Conservation (phyloP, 2,329 filamentous ascomycete species). For the Colletotrichum lupini region DNA sequence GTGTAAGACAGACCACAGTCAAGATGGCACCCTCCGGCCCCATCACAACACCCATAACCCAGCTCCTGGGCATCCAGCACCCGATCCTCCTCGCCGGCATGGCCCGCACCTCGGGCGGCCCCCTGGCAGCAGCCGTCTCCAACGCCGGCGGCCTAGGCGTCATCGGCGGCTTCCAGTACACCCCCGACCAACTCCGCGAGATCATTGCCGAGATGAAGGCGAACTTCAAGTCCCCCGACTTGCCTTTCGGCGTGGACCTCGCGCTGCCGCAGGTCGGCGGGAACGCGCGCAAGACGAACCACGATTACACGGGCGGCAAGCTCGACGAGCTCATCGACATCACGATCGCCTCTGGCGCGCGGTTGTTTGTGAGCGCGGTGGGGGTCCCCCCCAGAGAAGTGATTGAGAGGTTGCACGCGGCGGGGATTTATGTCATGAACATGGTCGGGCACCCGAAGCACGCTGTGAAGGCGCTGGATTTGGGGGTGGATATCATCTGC, state of each 20-base stretch:
- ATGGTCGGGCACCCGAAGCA: conserved; percentile 97
- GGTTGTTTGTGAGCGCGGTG: conserved; percentile 87
- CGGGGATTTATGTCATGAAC: conserved; percentile 91
- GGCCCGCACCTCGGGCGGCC: conserved; percentile 84
- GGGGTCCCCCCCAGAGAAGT: conserved; percentile 82
- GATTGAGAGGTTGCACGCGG: conserved; percentile 80
- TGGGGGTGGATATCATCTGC: conserved; percentile 91
- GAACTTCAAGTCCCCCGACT: conserved; percentile 70
- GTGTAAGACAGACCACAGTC: not conserved
- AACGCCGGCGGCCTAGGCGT: conserved; percentile 89
- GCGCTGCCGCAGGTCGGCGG: conserved; percentile 91
- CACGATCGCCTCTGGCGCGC: conserved; percentile 84
- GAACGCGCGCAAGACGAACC: conserved; percentile 87
- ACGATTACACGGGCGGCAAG: conserved; percentile 93
- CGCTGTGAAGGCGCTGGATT: conserved; percentile 86
- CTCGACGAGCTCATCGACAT: conserved; percentile 90
- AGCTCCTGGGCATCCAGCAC: conserved; percentile 84
- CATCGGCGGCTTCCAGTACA: conserved; percentile 78
- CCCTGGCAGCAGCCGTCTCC: conserved; percentile 85
- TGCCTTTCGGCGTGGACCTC: conserved; percentile 92
- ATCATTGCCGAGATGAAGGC: conserved; percentile 91
- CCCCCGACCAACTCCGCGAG: conserved; percentile 76
- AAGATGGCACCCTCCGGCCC: conserved; percentile 59
- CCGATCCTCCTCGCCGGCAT: conserved; percentile 94
- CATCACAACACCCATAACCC: conserved; percentile 81